These are phyloP conservation scores for Cylindrotheca fusiformis DNA, from an alignment of 108 stramenopile genomes.

Conservation along the genomic window DNA sequence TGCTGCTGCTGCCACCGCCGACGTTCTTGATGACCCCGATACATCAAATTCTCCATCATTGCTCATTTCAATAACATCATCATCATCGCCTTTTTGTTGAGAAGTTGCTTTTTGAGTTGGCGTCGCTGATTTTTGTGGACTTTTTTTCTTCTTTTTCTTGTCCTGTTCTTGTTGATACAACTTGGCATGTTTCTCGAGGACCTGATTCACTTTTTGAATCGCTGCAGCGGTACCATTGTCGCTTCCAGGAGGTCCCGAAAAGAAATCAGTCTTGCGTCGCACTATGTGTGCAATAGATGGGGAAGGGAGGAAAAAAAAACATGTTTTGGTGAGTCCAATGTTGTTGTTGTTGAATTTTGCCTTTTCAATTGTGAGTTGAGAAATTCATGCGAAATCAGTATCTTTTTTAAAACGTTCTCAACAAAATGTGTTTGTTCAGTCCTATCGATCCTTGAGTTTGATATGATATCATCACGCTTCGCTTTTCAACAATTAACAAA, in stretches of 20 bases:
- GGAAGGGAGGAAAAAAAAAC: neutral
- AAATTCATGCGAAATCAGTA: neutral
- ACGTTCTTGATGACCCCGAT: slow-evolving; percentile 13
- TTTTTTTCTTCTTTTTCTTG: slow-evolving; percentile 24
- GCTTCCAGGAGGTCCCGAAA: slow-evolving; percentile 64
- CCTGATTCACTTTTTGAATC: slow-evolving; percentile 76
- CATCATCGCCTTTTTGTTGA: slow-evolving; percentile 20
- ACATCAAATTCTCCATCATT: slow-evolving; percentile 71
- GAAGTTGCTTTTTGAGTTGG: slow-evolving; percentile 9
- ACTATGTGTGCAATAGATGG: slow-evolving; percentile 32
- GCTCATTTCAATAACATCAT: slow-evolving; percentile 78
- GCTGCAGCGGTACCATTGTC: slow-evolving; percentile 39
- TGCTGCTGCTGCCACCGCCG: slow-evolving; percentile 7
- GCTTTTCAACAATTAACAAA: too few relatives aligned
- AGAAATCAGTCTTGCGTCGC: slow-evolving; percentile 99
- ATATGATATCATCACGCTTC: neutral
- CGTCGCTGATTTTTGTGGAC: neutral
- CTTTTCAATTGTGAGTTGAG: too few relatives aligned
- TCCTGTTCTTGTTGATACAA: slow-evolving; percentile 42
- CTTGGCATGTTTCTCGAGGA: slow-evolving; percentile 69
- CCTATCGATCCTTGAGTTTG: neutral
- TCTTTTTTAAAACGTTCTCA: neutral
- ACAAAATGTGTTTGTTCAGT: neutral
- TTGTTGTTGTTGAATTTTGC: too few relatives aligned
- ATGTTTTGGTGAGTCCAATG: neutral